These are phyloP conservation scores for Solanum piurae DNA, from an alignment of 257 asterid genomes.

Conservation along the genomic window DNA sequence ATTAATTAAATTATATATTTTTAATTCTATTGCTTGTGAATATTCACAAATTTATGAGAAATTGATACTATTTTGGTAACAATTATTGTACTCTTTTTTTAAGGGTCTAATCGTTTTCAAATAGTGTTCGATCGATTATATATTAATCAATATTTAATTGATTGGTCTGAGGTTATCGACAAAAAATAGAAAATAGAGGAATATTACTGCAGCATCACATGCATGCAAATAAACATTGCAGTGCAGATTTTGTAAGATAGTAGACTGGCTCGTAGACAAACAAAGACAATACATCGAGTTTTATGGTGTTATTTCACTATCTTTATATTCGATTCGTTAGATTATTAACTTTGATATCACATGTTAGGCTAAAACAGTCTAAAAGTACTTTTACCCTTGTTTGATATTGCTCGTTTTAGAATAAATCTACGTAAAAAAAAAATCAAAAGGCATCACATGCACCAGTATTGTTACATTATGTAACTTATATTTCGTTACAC, in stretches of 20 bases:
- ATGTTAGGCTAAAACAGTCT: not conserved
- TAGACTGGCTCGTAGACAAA: not conserved
- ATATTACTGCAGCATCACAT: not conserved
- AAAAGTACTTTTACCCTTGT: too few species aligned
- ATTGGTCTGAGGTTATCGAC: not conserved
- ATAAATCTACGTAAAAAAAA: too few species aligned
- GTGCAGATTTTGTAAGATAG: not conserved
- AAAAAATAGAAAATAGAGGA: too few species aligned
- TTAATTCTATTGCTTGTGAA: not conserved
- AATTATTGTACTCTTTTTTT: not conserved
- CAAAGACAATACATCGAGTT: not conserved
- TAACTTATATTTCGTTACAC: not conserved
- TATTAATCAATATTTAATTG: too few species aligned
- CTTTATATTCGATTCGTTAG: not conserved
- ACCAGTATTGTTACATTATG: too few species aligned
- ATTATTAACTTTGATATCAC: not conserved
- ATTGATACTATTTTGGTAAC: not conserved
- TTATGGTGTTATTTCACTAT: not conserved
- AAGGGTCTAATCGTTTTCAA: too few species aligned
- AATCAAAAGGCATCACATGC: not conserved
- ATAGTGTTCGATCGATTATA: too few species aligned
- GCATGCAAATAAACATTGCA: not conserved
- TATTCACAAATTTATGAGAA: not conserved
- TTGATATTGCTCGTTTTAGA: too few species aligned
- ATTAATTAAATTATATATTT: not conserved